Conservation (phyloP, 139 green algal genomes). For the Limnomonas spitsbergensis region DNA sequence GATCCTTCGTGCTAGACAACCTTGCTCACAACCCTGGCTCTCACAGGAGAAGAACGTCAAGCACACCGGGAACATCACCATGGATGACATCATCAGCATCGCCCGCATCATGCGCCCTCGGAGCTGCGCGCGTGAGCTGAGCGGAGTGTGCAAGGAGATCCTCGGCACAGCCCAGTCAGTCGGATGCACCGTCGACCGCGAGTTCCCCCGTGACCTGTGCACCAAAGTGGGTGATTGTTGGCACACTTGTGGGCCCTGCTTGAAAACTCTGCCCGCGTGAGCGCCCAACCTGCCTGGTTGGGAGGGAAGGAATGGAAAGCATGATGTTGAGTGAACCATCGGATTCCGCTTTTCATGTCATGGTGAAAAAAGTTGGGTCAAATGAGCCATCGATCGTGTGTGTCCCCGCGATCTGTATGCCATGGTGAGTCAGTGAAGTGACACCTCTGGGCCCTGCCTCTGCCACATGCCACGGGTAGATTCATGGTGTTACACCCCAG, state of each 20-base stretch:
- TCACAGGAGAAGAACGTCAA: slow-evolving; percentile 96
- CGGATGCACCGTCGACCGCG: slow-evolving; percentile 94
- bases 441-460: no score
- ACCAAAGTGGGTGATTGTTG: slow-evolving; percentile 58
- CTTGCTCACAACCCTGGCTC: no score
- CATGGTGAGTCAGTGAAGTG: no score
- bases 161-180: slow-evolving; percentile 93
- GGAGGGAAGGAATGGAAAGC: no score
- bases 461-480: no score
- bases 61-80: slow-evolving; percentile 92
- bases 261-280: slow-evolving; percentile 7
- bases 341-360: no score
- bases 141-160: slow-evolving; percentile 98
- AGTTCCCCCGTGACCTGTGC: slow-evolving; percentile 91
- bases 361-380: no score
- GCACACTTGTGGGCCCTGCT: not conserved
- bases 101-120: slow-evolving; percentile 91
- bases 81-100: slow-evolving; percentile 95
- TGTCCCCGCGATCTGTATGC: no score
- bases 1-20: no score
- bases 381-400: no score
- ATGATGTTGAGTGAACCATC: no score
- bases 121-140: slow-evolving; percentile 83
- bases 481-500: no score
- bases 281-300: not conserved